Percentiles rank a stretch among this genome's conserved stretches.
Conservation (phyloP, 202 grass and related monocot species). For the Setaria viridis region DNA sequence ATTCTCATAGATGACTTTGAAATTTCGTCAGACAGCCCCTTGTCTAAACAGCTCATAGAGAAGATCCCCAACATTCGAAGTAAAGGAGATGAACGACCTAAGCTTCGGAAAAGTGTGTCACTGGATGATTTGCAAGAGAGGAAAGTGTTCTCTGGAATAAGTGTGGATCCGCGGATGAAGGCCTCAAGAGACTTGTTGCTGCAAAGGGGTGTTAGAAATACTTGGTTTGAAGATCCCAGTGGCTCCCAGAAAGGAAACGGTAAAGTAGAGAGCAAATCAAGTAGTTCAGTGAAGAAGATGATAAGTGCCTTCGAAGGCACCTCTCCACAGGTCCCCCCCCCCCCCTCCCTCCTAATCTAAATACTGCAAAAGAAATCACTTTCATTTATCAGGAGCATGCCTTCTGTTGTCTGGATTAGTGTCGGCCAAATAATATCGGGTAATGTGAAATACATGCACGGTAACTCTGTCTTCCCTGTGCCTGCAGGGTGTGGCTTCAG, state of each 20-base stretch:
- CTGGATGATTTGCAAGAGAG: constrained; percentile 48
- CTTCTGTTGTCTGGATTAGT: constrained; percentile 1
- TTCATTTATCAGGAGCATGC: neutral
- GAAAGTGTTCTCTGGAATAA: neutral
- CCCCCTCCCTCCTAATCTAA: neutral
- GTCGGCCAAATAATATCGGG: neutral
- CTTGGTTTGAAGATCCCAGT: constrained; percentile 31
- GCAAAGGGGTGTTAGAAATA: constrained; percentile 36
- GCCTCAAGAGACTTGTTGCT: neutral
- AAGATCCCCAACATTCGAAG: constrained; percentile 44
- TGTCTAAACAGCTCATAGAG: constrained; percentile 32
- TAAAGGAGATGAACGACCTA: constrained; percentile 26
- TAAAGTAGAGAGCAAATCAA: constrained; percentile 45
- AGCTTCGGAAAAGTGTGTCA: constrained; percentile 28
- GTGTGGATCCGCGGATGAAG: constrained; percentile 33
- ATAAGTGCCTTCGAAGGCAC: constrained; percentile 67
- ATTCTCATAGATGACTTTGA: constrained; percentile 38
- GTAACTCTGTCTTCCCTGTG: constrained; percentile 32
- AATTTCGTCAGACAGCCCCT: constrained; percentile 42
- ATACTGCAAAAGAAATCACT: constrained; percentile 26
- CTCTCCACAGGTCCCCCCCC: constrained; percentile 56
- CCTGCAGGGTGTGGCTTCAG: constrained; percentile 20
- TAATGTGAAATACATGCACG: neutral
- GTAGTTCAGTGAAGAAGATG: constrained; percentile 71
- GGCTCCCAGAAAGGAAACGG: constrained; percentile 26